Base-by-base conservation (phyloP, 371 early-diverging fungal genomes). In the Rhizopus microsporus region DNA sequence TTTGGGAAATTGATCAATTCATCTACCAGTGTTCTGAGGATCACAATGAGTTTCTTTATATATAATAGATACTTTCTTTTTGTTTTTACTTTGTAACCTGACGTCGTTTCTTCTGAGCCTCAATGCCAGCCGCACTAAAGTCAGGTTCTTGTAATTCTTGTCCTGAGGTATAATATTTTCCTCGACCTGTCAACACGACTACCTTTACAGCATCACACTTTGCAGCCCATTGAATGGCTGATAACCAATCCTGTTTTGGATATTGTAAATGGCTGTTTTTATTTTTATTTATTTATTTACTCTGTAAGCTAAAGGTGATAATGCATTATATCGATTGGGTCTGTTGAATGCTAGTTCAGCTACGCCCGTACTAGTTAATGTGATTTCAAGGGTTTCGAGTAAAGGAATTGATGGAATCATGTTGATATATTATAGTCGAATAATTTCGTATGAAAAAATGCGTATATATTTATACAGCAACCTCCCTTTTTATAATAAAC, bases 1-100 rank as follows among this genome's bases (percentile, higher is more conserved):
- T 88, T 86, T 15, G 89, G 91, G 45, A 86, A 89, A 33, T 80
- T 73, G 30, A 90, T 86, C 67, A 90, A 40, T 32, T 77, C 71
- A 29, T 60, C 60, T n/a, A 85, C 71, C 44, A 88, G 69, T 2
- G 80, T 67, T 51, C 85, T 82, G 33, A 49, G 68, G 65, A 43
- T 47, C 16, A 66, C 69, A 39, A 9, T 39, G 12, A 13, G 56
- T 63, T 31, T 38, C n/a, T 58, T 35, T 64, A 50, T 47, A 68
- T 23, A 23, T 23, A 23, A 23, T 23, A 23, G 23, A 23, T 23
- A 23, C 30, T 7, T 23, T 6, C 9, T 12, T 42, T 53, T 31
- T 42, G 59, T 56, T 35, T 35, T 53, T 60, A 62, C 63, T 62
- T 62, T 38, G 60, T 67, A 6, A 49, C 49, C n/a, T 38, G 23